phyloP scores from a whole-genome alignment of 2,329 filamentous ascomycete species.

The Didymella exigua region DNA sequence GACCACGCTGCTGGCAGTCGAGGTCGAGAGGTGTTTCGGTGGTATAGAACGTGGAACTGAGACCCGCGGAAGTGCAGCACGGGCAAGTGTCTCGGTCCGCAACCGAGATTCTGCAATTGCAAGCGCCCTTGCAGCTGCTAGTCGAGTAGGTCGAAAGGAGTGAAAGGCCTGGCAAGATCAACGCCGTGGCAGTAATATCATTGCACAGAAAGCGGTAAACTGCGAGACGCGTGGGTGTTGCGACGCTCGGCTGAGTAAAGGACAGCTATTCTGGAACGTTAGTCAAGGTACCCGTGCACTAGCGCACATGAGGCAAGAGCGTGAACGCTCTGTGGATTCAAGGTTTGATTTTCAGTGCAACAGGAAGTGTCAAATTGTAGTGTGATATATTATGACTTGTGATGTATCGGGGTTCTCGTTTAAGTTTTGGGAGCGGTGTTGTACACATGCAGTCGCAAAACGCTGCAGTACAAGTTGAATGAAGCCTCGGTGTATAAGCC shows the following conservation, averaged over 20 bases:
- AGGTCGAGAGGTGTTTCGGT: conserved; percentile 4
- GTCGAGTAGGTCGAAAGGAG: conserved; percentile 19
- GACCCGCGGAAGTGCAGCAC: conserved; percentile 20
- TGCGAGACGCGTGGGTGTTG: conserved; percentile 30
- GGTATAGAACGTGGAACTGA: conserved; percentile 15
- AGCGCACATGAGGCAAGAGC: conserved; percentile 21
- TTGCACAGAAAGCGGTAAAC: conserved; percentile 30
- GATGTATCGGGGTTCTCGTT: background rate
- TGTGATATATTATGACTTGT: background rate
- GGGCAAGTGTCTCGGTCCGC: conserved; percentile 16
- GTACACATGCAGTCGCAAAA: background rate
- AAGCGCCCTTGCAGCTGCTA: conserved; percentile 20
- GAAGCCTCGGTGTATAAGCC: background rate
- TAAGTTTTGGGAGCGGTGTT: background rate
- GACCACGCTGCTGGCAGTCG: conserved; percentile 15
- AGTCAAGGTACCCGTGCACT: conserved; percentile 23
- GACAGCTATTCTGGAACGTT: conserved; percentile 39
- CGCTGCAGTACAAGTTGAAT: background rate
- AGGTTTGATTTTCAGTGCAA: background rate
- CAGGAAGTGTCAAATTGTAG: background rate
- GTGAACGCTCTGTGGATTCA: conserved; percentile 1
- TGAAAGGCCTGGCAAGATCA: conserved; percentile 28
- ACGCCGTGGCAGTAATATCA: conserved; percentile 31
- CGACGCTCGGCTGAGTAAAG: conserved; percentile 39
- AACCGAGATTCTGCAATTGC: conserved; percentile 15